Evolutionary conservation across 2,329 filamentous ascomycete species (phyloP), one percentile per base, ranked within the genome.

Genomic region (Paraphoma sp.): DNA sequence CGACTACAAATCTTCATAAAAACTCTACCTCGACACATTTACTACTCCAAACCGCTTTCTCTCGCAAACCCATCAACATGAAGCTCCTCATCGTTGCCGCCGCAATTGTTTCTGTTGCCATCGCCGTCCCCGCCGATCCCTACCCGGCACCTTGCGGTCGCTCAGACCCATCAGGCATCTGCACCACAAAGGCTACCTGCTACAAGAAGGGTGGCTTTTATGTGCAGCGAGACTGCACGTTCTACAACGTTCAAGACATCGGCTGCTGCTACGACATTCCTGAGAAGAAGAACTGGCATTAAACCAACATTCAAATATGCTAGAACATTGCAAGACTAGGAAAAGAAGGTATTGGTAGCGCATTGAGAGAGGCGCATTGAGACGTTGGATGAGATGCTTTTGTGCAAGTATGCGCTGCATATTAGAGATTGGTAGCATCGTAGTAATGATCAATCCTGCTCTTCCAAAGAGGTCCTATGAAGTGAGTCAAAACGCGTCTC

Each of bases 121-220:
- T 71, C 11, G 62, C 62, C 12, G 53, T 55, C 4, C 64, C 67
- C 6, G 61, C 58, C 42, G 68, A 72, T 30, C 69, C 67, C 0
- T 71, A 71, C 50, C 67, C 68, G 6, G 68, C 69, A 0, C 70
- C 70, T 6, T 72, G 70, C 36, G 70, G 70, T 14, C 65, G 70
- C 14, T 67, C 63, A 11, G 58, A 58, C 30, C 70, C 70, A 6
- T 70, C 67, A 1, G 70, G 70, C 31, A 64, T 69, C 44, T 72
- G 70, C 57, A 64, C 66, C 1, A 69, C 66, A 11, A 63, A 72
- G 56, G 14, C 51, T 16, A 65, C 62, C 6, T 71, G 69, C 51
- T 57, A 59, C 50, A 58, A 62, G 47, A 60, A 66, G 45, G 67
- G 68, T 8, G 70, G 70, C 16, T 68, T 71, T 46, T 72, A 61